Evolutionary conservation across 441 rosid genomes (phyloP), one percentile per base, ranked within the genome.

Genomic region (Flueggea neowawraea): DNA sequence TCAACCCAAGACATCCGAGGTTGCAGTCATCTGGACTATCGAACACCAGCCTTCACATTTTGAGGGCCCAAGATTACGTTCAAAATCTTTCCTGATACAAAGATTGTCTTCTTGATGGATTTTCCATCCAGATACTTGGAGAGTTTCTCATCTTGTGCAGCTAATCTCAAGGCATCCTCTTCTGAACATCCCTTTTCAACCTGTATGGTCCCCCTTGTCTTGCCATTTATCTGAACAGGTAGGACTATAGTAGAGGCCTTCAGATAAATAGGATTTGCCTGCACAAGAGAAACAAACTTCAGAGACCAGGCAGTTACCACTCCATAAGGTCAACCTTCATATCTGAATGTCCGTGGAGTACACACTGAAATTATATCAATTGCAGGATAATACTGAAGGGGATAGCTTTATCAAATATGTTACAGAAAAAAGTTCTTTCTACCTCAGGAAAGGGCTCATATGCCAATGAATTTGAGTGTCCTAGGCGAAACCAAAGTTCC

Each of bases 191-290:
- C 96, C 84, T 87, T 84, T 78, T 87, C 91, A 4, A 95, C 84
- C 72, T 80, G 80, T 69, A 95, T 81, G 60, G 97, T 87, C 56
- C 99, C 99, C 79, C 96, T 75, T 8, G 87, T 95, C 83, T 86
- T 95, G 63, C 99, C 99, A 22, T 91, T 95, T 71, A 95, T 89
- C 86, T 95, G 99, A 73, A 95, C 88, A 12, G 97, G 97, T 36
- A 95, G 84, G 12, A 75, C 76, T 14, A 86, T 61, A 16, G 74
- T 74, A 12, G 83, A 70, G 74, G 89, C 91, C 80, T 81, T 89
- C 74, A 95, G 66, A 82, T 81, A 89, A 11, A 33, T 73, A 1
- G 87, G 84, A 78, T 86, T 73, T 10, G 84, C 96, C 99, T 89
- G 87, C 77, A 75, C 59, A 33, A 16, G 52, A 57, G 54, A 8